A percentile compares a stretch with the other conserved stretches of the same genome.
phyloP scores from a whole-genome alignment of 2,329 filamentous ascomycete species.

The Aureobasidium pullulans region DNA sequence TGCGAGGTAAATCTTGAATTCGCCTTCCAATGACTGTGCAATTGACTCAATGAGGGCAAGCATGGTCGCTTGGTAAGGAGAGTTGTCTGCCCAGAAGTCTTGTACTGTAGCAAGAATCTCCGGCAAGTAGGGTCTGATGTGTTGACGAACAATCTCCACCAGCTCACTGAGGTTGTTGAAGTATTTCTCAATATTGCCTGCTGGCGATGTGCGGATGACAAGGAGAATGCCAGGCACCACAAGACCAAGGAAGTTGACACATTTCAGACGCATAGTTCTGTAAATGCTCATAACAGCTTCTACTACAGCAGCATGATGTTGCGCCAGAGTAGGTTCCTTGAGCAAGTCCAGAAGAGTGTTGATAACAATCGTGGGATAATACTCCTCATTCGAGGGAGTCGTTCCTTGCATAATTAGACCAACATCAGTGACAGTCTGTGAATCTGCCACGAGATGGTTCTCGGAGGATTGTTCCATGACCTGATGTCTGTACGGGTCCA shows the following conservation, averaged over 20 bases:
- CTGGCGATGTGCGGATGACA: slow-evolving; percentile 76
- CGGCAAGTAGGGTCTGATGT: slow-evolving; percentile 84
- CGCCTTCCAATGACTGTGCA: slow-evolving; percentile 84
- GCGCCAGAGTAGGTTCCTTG: slow-evolving; percentile 79
- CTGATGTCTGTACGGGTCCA: slow-evolving; percentile 95
- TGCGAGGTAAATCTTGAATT: slow-evolving; percentile 95
- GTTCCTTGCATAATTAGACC: slow-evolving; percentile 96
- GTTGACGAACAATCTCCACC: slow-evolving; percentile 90
- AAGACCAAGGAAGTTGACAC: slow-evolving; percentile 85
- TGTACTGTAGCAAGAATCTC: slow-evolving; percentile 80
- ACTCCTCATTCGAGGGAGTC: slow-evolving; percentile 94
- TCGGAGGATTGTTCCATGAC: slow-evolving; percentile 86
- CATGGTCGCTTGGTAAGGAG: slow-evolving; percentile 82
- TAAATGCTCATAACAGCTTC: slow-evolving; percentile 99
- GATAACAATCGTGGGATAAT: slow-evolving; percentile 96
- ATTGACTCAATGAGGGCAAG: slow-evolving; percentile 89
- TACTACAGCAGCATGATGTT: slow-evolving; percentile 89
- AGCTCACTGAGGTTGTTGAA: slow-evolving; percentile 94
- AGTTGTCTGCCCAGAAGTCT: slow-evolving; percentile 80
- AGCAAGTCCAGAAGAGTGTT: slow-evolving; percentile 89
- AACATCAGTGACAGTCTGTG: slow-evolving; percentile 76
- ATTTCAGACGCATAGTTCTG: slow-evolving; percentile 89
- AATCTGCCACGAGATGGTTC: slow-evolving; percentile 60
- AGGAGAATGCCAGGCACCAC: slow-evolving; percentile 90
- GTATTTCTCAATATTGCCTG: slow-evolving; percentile 80